phyloP scores from a whole-genome alignment of 2,329 filamentous ascomycete genomes.

The Cladosporium sp. region DNA sequence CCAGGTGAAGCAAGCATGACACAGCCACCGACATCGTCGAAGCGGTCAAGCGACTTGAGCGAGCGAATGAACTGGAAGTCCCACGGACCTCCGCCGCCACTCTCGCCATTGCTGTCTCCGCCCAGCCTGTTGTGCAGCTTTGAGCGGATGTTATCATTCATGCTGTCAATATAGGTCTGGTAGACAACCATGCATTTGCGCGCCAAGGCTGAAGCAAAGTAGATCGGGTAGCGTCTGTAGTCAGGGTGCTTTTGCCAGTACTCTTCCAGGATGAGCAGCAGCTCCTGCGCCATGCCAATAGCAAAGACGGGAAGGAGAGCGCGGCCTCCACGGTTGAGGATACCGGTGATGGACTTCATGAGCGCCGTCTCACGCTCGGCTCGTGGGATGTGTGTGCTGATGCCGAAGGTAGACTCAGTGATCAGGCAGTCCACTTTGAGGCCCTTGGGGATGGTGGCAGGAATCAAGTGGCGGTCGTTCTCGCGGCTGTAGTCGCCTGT shows the following conservation, averaged over 20 bases:
- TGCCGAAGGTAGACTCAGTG: slow-evolving; percentile 95
- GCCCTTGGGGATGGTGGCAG: slow-evolving; percentile 80
- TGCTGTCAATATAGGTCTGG: slow-evolving; percentile 94
- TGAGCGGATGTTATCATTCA: slow-evolving; percentile 98
- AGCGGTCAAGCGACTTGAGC: slow-evolving; percentile 86
- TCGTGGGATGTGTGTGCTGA: slow-evolving; percentile 86
- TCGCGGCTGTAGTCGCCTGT: slow-evolving; percentile 97
- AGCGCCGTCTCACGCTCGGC: slow-evolving; percentile 86
- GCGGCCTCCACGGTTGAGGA: slow-evolving; percentile 85
- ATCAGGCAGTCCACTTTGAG: slow-evolving; percentile 95
- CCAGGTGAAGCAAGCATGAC: slow-evolving; percentile 97
- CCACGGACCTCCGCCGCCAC: slow-evolving; percentile 74
- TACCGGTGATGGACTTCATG: slow-evolving; percentile 90
- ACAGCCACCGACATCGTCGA: slow-evolving; percentile 91
- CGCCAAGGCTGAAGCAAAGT: slow-evolving; percentile 93
- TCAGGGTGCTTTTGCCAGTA: slow-evolving; percentile 91
- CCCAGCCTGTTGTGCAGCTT: slow-evolving; percentile 85
- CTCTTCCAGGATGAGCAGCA: slow-evolving; percentile 91
- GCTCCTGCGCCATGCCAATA: slow-evolving; percentile 85
- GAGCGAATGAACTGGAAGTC: slow-evolving; percentile 94
- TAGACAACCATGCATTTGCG: slow-evolving; percentile 98
- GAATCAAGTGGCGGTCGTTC: slow-evolving; percentile 91
- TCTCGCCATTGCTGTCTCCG: slow-evolving; percentile 52
- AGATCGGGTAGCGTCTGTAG: slow-evolving; percentile 87
- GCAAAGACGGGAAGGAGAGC: slow-evolving; percentile 95